Evolutionary conservation across 495 filamentous ascomycete genomes (phyloP), one percentile per base, ranked within the genome.

Genomic region (Cercophora scortea): DNA sequence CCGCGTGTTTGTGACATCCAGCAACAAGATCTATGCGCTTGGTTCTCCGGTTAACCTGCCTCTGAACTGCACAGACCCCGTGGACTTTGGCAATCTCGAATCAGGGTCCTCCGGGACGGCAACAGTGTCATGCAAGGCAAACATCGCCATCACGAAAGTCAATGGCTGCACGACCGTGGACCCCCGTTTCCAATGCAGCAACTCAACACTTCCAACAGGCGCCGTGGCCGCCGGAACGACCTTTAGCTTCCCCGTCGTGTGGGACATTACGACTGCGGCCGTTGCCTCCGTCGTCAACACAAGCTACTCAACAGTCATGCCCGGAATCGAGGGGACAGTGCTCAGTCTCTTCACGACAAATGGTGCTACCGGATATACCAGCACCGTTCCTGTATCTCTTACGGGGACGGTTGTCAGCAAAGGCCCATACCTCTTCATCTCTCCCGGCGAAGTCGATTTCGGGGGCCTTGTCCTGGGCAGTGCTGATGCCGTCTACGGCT

Each of bases 21-120:
- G 56, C 12, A 68, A 65, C 17, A 60, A 60, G 18, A 46, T 78
- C 13, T 66, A 67, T 42, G 63, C 65, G 19, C 56, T 74, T 32
- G 75, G 75, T 9, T 67, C 64, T n/a, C 72, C 72, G 33, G 71
- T 74, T 19, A 60, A 63, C 16, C 39, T 70, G 4, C 72, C 72
- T 17, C 52, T 74, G 15, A 67, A 53, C 40, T 73, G 72, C 51
- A 64, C 62, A 7, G 55, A 53, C 12, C 71, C 69, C 6, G 61
- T 73, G 32, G 51, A 71, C 35, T 80, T 79, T 58, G 77, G 77
- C 7, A 56, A 57, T 10, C 61, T 74, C 8, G 43, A 65, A 4
- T 57, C 75, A 16, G 66, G 63, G 8, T 52, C 50, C 4, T 55
- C 59, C 13, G 58, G 46, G 13, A 67, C 59, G 3, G 18, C 54